Evolutionary conservation across 1,284 basidiomycete genomes (phyloP).

Genomic region (Ganoderma lucidum): DNA sequence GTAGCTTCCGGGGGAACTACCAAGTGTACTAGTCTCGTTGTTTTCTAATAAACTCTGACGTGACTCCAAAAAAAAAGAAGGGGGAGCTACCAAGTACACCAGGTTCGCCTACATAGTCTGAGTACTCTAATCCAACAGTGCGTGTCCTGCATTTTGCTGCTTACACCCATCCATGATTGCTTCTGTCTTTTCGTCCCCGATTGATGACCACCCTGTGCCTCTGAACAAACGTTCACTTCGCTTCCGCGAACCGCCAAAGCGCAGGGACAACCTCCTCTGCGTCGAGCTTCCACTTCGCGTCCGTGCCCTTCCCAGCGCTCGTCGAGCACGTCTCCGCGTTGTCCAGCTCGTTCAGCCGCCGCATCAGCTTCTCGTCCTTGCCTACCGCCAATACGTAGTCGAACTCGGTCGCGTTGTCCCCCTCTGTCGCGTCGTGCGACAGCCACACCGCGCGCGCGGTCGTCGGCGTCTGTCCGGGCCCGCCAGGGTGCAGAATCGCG

Average conservation of each 20-base stretch:
- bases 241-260: conserved; percentile 49
- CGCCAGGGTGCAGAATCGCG: conserved; percentile 73
- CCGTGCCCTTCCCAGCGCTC: conserved; percentile 67
- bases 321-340: conserved; percentile 76
- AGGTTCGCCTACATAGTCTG: neutral
- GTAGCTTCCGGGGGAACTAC: neutral
- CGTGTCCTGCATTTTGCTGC: neutral
- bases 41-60: too few species aligned
- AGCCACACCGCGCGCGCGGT: conserved; percentile 50
- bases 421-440: conserved; percentile 41
- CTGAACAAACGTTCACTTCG: conserved; percentile 27
- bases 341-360: conserved; percentile 76
- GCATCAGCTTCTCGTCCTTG: conserved; percentile 78
- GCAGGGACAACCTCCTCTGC: conserved; percentile 48
- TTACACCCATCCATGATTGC: neutral
- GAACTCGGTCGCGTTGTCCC: conserved; percentile 51
- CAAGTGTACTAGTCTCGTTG: too few species aligned
- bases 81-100: neutral
- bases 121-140: neutral
- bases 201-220: neutral
- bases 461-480: conserved; percentile 58
- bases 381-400: conserved; percentile 75
- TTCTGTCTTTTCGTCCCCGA: neutral
- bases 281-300: conserved; percentile 76
- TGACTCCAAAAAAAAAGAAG: too few species aligned